Evolutionary conservation across 345 rosid species (phyloP).

Genomic region (Hirschfeldia incana): DNA sequence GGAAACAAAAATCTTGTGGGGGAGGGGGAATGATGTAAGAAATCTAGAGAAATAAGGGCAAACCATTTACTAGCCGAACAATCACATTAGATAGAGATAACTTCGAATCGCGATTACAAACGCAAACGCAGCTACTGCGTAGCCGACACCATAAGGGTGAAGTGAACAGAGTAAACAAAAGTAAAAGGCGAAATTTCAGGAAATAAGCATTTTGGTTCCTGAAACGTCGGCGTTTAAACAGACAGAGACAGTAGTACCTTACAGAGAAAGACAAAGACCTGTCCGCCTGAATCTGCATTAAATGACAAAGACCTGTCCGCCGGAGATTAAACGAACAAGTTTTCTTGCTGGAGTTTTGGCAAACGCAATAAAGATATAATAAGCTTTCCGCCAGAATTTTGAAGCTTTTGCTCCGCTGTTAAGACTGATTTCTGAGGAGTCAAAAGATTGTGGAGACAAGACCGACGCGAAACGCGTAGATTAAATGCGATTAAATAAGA

Average conservation of each 20-base stretch:
- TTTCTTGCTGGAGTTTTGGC: too few species aligned
- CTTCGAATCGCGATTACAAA: background rate
- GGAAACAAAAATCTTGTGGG: too few species aligned
- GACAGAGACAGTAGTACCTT: background rate
- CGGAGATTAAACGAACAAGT: too few species aligned
- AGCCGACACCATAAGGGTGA: background rate
- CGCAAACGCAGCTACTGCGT: conserved; percentile 6
- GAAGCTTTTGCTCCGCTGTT: too few species aligned
- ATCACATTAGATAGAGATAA: background rate
- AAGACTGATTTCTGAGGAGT: too few species aligned
- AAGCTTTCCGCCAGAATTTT: too few species aligned
- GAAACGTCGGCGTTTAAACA: background rate
- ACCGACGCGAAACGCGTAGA: conserved; percentile 29
- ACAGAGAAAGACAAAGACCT: conserved; percentile 21
- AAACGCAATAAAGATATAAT: too few species aligned
- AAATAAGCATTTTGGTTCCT: background rate
- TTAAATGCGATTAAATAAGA: conserved; percentile 45
- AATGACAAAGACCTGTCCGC: too few species aligned
- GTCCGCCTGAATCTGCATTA: conserved; percentile 9
- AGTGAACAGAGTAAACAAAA: background rate
- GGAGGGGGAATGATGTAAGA: too few species aligned
- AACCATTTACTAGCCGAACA: background rate
- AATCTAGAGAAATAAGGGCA: too few species aligned
- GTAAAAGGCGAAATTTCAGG: background rate
- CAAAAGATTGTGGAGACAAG: conserved; percentile 5